These are phyloP conservation scores for Rhizopus arrhizus DNA, from an alignment of 371 early-diverging fungal species.

Conservation along the genomic window DNA sequence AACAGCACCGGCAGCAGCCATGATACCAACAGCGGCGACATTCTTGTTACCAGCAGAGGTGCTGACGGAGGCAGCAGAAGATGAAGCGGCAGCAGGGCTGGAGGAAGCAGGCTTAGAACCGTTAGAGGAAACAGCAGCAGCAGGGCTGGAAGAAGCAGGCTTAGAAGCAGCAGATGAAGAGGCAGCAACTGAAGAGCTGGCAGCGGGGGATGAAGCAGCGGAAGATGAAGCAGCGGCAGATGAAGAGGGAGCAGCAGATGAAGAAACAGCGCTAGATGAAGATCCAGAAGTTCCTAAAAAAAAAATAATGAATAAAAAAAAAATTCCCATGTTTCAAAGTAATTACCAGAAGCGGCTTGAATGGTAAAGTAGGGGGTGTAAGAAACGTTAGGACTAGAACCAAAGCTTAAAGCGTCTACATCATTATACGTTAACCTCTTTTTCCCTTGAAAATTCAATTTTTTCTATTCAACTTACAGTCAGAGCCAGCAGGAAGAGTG, in stretches of 20 bases:
- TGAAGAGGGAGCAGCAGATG: neutral
- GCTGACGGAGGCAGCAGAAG: slow-evolving; percentile 8
- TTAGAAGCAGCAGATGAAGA: slow-evolving; percentile 13
- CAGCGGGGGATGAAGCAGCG: slow-evolving; percentile 1
- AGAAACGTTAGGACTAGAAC: slow-evolving; percentile 31
- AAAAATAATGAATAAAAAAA: slow-evolving; percentile 3
- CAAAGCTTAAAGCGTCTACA: slow-evolving; percentile 30
- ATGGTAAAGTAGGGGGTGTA: slow-evolving; percentile 49
- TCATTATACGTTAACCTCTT: neutral
- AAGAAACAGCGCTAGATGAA: neutral
- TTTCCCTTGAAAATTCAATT: neutral
- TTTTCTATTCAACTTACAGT: slow-evolving; percentile 41
- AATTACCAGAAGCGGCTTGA: slow-evolving; percentile 28
- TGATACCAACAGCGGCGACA: slow-evolving; percentile 29
- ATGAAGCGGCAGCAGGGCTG: slow-evolving; percentile 11
- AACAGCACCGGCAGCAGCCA: slow-evolving; percentile 35
- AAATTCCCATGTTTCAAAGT: slow-evolving; percentile 7
- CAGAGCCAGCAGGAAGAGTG: slow-evolving; percentile 31
- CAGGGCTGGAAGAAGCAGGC: neutral
- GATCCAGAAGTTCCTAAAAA: slow-evolving; percentile 10
- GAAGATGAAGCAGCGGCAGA: slow-evolving; percentile 8
- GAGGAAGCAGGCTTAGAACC: neutral
- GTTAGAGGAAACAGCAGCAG: slow-evolving; percentile 9
- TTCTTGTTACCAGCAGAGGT: slow-evolving; percentile 33
- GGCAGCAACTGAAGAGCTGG: slow-evolving; percentile 7